These are phyloP conservation scores for Phoma sp. DNA, from an alignment of 2,329 filamentous ascomycete species.

Conservation along the genomic window DNA sequence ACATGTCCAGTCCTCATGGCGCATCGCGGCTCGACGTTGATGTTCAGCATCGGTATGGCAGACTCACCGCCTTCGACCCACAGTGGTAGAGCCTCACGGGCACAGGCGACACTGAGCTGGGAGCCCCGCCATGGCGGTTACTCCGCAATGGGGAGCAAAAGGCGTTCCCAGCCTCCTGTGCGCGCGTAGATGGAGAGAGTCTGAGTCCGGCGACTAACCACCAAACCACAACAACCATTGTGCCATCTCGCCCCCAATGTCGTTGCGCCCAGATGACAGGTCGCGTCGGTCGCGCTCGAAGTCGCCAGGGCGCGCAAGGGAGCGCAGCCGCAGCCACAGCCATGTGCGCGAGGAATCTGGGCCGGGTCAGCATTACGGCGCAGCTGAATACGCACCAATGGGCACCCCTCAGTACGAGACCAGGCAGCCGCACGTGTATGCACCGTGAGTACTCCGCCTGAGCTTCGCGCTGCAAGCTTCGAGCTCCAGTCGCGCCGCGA, in stretches of 20 bases:
- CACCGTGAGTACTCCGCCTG: slow-evolving; percentile 39
- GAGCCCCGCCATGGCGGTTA: slow-evolving; percentile 5
- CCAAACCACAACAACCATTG: neutral
- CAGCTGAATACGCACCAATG: slow-evolving; percentile 12
- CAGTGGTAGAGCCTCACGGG: slow-evolving; percentile 16
- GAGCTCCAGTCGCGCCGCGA: slow-evolving; percentile 2
- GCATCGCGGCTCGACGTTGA: neutral
- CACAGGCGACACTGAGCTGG: slow-evolving; percentile 14
- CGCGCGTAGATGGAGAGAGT: neutral
- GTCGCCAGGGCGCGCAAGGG: slow-evolving; percentile 49
- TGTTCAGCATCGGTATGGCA: neutral
- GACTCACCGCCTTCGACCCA: slow-evolving; percentile 13
- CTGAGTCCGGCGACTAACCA: neutral
- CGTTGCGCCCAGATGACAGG: slow-evolving; percentile 52
- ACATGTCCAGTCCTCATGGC: neutral
- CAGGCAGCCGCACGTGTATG: slow-evolving; percentile 50
- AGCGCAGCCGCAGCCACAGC: slow-evolving; percentile 39
- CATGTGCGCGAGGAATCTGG: slow-evolving; percentile 17
- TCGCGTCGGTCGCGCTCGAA: slow-evolving; percentile 51
- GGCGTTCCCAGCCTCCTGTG: slow-evolving; percentile 9
- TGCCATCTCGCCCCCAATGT: slow-evolving; percentile 41
- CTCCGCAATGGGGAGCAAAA: slow-evolving; percentile 8
- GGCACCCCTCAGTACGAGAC: slow-evolving; percentile 50
- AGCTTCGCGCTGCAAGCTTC: slow-evolving; percentile 1
- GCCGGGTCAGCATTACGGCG: slow-evolving; percentile 19